Base-by-base conservation (phyloP, 306 rosid genomes). In the Inga laurina region DNA sequence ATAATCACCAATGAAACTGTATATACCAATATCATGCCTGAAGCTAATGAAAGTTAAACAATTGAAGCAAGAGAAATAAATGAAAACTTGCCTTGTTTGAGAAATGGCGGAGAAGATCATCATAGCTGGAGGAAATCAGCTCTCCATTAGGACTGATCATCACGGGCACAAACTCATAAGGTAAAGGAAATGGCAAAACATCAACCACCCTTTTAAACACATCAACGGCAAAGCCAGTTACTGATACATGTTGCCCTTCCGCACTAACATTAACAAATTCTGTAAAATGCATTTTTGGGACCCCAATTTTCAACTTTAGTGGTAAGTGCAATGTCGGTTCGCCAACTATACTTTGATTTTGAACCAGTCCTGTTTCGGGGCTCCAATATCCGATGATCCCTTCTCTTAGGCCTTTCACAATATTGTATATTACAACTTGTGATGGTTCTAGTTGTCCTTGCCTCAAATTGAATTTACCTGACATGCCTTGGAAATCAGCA, bases 361-460 rank as follows among this genome's bases (percentile, higher is more conserved):
- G 56, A 49, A 13, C 5, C 15, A 15, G 21, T 8, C 84, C 88
- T 2, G 21, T 59, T 16, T 82, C 1, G 4, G 39, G 52, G 2
- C 8, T 77, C 90, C 91, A 89, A 37, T 35, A 34, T 8, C 90
- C 90, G 45, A 89, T 45, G 19, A 69, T 15, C 9, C 68, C 82
- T 77, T 89, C 81, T 1, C 8, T 78, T 71, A 37, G 51, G 3
- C 75, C 82, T 5, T 80, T 3, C 75, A 84, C 75, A 27, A 27
- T 27, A 70, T 89, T 89, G 71, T 76, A 46, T 24, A 89, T 68
- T 72, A 80, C 88, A 77, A 82, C 68, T 16, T 13, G 6, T 35
- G 86, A 78, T 11, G 82, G 65, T 64, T 80, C 82, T 68, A 89
- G 39, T 39, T 84, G 84, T 35, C 85, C 80, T 10, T 78, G 7